Evolutionary conservation across 768 basidiomycete species (phyloP).

Genomic region (Mycena crocata): DNA sequence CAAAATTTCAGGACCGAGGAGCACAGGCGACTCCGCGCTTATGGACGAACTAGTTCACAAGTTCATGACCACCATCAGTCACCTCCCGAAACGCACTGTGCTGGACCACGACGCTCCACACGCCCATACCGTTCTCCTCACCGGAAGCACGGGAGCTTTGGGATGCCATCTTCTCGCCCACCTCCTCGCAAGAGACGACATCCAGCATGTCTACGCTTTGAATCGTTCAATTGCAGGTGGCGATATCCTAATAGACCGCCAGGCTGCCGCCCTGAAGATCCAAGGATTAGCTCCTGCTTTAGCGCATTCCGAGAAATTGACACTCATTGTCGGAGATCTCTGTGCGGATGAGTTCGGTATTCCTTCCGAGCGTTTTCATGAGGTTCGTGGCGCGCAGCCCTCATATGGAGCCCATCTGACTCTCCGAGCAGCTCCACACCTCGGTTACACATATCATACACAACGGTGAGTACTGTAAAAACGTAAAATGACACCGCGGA

Average conservation of each 20-base stretch:
- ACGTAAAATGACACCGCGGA: background rate
- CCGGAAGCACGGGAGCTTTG: background rate
- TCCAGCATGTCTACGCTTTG: background rate
- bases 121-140: background rate
- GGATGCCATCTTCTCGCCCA: background rate
- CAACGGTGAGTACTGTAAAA: slow-evolving; percentile 40
- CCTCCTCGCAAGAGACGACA: background rate
- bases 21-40: background rate
- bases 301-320: slow-evolving; percentile 1
- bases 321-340: background rate
- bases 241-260: background rate
- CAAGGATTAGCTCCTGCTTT: background rate
- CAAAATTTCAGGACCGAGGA: background rate
- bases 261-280: too few relatives aligned
- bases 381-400: background rate
- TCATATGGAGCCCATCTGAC: background rate
- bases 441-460: slow-evolving; percentile 51
- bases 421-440: slow-evolving; percentile 31
- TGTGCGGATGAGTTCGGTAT: background rate
- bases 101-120: too few relatives aligned
- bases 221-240: background rate
- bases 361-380: background rate
- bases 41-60: slow-evolving; percentile 11
- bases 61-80: background rate
- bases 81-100: too few relatives aligned